Conservation (phyloP, 495 filamentous ascomycete species). For the Neurospora tetraspora region DNA sequence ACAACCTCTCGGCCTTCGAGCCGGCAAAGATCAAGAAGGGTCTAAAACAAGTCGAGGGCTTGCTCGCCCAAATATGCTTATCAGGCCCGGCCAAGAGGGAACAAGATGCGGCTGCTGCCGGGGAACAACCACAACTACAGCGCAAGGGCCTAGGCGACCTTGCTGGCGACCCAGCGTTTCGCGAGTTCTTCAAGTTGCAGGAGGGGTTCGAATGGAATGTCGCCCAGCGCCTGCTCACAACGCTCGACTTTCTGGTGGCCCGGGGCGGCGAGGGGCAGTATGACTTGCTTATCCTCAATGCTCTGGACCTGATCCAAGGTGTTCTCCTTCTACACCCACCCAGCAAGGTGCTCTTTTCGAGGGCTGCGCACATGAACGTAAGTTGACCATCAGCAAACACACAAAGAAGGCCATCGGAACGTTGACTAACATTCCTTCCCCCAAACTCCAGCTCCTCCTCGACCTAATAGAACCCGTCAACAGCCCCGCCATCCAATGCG, state of each 20-base stretch:
- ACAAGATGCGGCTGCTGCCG: conserved; percentile 14
- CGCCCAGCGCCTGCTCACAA: conserved; percentile 72
- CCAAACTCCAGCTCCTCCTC: conserved; percentile 53
- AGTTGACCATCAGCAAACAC: conserved; percentile 8
- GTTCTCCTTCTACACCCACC: conserved; percentile 87
- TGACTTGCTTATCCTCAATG: conserved; percentile 79
- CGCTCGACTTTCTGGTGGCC: conserved; percentile 79
- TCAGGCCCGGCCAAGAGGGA: conserved; percentile 38
- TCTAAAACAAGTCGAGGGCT: conserved; percentile 86
- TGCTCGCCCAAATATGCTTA: conserved; percentile 92
- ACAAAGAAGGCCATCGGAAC: not conserved
- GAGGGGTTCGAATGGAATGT: conserved; percentile 98
- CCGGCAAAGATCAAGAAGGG: conserved; percentile 83
- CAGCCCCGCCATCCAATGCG: conserved; percentile 81
- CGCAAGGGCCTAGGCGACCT: conserved; percentile 58
- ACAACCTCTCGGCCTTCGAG: conserved; percentile 92
- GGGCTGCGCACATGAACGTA: conserved; percentile 91
- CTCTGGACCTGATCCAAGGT: conserved; percentile 85
- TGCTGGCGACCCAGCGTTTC: conserved; percentile 77
- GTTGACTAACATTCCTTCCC: not conserved
- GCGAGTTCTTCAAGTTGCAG: conserved; percentile 93
- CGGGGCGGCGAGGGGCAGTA: conserved; percentile 71
- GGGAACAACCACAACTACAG: conserved; percentile 14
- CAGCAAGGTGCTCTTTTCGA: conserved; percentile 74
- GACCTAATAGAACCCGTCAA: conserved; percentile 92